Base-by-base conservation (phyloP, 2,329 filamentous ascomycete genomes). In the Neophaeococcomyces aloes region DNA sequence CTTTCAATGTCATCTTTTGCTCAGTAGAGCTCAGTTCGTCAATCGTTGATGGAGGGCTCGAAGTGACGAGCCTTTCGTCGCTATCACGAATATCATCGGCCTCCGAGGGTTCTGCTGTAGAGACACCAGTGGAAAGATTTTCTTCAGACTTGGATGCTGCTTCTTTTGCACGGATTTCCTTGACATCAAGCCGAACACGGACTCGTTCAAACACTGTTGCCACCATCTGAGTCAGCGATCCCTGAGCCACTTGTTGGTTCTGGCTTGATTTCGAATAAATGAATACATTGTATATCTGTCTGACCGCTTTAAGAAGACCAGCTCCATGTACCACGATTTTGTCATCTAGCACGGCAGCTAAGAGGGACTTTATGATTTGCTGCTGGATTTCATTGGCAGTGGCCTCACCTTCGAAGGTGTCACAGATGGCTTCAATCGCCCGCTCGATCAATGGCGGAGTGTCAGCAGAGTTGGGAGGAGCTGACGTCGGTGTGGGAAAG, bases 251-350 rank as follows among this genome's bases (percentile, higher is more conserved):
- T 63, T 94, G 88, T 68, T 98, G 91, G 61, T 96, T 98, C 45
- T 86, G 79, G 51, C 83, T 93, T 51, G 82, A 94, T 60, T 91
- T 87, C 53, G 89, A 96, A 39, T 96, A 78, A 48, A 98, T 73
- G 64, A 98, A 98, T 55, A 98, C 93, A 68, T 98, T 98, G 72
- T 98, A 98, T 46, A 95, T 94, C 64, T 96, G 86, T 55, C 91
- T 83, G 52, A 98, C 87, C 43, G 91, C 89, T 69, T 98, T 98
- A 52, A 98, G 73, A 49, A 98, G 74, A 51, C 91, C 93, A 29
- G 91, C 89, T 47, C 91, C 91, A 62, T 98, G 91, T 2, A 98
- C 93, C 33, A 98, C 87, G 52, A 96, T 94, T 68, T 96, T 98
- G 69, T 98, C 91, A 60, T 96, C 96, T 52, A 98, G 70, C 11